These are phyloP conservation scores for Sporothrix sp. DNA, from an alignment of 2,329 filamentous ascomycete species.

Conservation along the genomic window DNA sequence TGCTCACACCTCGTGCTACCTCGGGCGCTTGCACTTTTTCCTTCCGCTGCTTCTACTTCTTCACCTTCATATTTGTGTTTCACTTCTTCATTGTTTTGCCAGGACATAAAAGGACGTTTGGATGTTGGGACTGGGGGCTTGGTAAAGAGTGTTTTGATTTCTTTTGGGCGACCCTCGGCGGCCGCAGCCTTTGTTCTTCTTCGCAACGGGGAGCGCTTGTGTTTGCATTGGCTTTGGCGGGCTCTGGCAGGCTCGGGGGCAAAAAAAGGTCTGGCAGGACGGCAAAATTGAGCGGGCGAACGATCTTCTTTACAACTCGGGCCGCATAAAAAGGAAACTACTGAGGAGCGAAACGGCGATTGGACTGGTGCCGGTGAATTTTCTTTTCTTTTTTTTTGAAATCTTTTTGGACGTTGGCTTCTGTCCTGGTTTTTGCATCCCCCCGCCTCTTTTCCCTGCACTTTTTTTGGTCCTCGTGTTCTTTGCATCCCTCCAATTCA, in stretches of 20 bases:
- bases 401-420: slow-evolving; percentile 5
- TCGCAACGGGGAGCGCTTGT: neutral
- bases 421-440: neutral
- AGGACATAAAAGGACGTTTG: slow-evolving; percentile 7
- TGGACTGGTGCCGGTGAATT: slow-evolving; percentile 18
- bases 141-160: neutral
- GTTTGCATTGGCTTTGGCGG: slow-evolving; percentile 13
- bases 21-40: slow-evolving; percentile 9
- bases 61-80: neutral
- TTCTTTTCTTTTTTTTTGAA: slow-evolving; percentile 12
- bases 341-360: slow-evolving; percentile 16
- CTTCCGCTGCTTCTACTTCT: slow-evolving; percentile 5
- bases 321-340: slow-evolving; percentile 15
- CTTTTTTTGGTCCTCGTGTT: slow-evolving; percentile 6
- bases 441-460: slow-evolving; percentile 5
- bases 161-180: neutral
- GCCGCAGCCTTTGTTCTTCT: slow-evolving; percentile 5
- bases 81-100: slow-evolving; percentile 8
- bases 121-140: slow-evolving; percentile 1
- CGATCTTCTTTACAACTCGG: slow-evolving; percentile 10
- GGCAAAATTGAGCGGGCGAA: slow-evolving; percentile 18
- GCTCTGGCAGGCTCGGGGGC: slow-evolving; percentile 16
- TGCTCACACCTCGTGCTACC: slow-evolving; percentile 16
- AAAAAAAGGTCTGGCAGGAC: slow-evolving; percentile 14
- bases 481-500: neutral